Percentiles rank a stretch among this genome's conserved stretches.
Conservation (phyloP, 78 protist species). For the slime mould (Dictyostelium discoideum) region DNA sequence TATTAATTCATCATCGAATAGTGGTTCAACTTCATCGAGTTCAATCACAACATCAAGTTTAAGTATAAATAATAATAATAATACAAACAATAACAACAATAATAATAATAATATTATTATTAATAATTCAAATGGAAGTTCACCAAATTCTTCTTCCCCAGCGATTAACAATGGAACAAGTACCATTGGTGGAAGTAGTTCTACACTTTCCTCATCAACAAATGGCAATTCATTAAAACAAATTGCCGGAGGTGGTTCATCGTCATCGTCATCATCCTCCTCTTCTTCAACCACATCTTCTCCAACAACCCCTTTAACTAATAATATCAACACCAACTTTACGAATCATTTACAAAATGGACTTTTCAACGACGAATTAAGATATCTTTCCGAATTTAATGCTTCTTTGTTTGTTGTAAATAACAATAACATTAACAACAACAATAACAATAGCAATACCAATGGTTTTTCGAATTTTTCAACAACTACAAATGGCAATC, state of each 20-base stretch:
- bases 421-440: neutral
- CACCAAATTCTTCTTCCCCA: constrained; percentile 3
- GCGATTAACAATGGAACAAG: neutral
- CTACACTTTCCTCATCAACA: neutral
- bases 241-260: constrained; percentile 2
- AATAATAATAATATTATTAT: neutral
- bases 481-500: neutral
- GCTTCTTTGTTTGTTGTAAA: neutral
- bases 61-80: neutral
- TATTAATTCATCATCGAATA: neutral
- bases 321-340: neutral
- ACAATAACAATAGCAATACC: neutral
- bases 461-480: constrained; percentile 8
- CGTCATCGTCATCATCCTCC: neutral
- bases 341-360: constrained; percentile 13
- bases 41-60: neutral
- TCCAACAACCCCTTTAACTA: neutral
- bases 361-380: neutral
- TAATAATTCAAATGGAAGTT: neutral
- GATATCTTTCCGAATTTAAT: constrained; percentile 24
- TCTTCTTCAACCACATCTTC: neutral
- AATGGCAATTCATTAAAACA: neutral
- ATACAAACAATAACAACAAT: neutral
- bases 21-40: neutral
- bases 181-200: neutral